These are phyloP conservation scores for Exserohilum rostratum DNA, from an alignment of 2,329 filamentous ascomycete species.

Conservation along the genomic window DNA sequence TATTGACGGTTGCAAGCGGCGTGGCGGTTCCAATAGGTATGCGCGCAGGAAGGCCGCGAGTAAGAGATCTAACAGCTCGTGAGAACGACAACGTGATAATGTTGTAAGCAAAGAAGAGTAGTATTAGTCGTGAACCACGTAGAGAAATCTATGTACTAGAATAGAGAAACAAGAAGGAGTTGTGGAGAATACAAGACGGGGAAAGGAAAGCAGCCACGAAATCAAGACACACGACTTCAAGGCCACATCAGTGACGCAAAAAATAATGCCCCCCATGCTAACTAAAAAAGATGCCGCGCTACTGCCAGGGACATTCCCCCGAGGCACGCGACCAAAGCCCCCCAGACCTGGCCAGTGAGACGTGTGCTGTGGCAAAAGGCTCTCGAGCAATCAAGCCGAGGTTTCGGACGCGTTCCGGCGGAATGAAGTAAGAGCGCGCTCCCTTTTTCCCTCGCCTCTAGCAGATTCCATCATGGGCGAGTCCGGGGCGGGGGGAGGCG, in stretches of 20 bases:
- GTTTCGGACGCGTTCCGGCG: slow-evolving; percentile 23
- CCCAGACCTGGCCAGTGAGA: slow-evolving; percentile 21
- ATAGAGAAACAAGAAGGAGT: neutral
- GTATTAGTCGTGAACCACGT: neutral
- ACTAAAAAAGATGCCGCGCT: slow-evolving; percentile 17
- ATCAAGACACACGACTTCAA: slow-evolving; percentile 7
- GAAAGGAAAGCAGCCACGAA: neutral
- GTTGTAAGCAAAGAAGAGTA: neutral
- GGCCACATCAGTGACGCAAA: slow-evolving; percentile 34
- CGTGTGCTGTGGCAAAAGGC: slow-evolving; percentile 23
- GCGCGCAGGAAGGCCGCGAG: slow-evolving; percentile 21
- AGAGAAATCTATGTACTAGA: neutral
- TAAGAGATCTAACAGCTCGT: slow-evolving; percentile 29
- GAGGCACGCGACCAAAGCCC: slow-evolving; percentile 31
- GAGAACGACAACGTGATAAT: slow-evolving; percentile 38
- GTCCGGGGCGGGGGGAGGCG: too few relatives aligned
- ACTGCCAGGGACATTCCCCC: slow-evolving; percentile 31
- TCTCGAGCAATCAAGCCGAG: slow-evolving; percentile 20
- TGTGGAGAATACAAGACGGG: neutral
- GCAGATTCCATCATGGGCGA: neutral
- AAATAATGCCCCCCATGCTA: slow-evolving; percentile 9
- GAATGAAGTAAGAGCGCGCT: slow-evolving; percentile 4
- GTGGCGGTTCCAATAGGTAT: slow-evolving; percentile 15
- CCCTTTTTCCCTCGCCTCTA: neutral
- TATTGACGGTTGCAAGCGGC: slow-evolving; percentile 26